These are phyloP conservation scores for Primulina tabacum DNA, from an alignment of 257 asterid species.

Conservation along the genomic window DNA sequence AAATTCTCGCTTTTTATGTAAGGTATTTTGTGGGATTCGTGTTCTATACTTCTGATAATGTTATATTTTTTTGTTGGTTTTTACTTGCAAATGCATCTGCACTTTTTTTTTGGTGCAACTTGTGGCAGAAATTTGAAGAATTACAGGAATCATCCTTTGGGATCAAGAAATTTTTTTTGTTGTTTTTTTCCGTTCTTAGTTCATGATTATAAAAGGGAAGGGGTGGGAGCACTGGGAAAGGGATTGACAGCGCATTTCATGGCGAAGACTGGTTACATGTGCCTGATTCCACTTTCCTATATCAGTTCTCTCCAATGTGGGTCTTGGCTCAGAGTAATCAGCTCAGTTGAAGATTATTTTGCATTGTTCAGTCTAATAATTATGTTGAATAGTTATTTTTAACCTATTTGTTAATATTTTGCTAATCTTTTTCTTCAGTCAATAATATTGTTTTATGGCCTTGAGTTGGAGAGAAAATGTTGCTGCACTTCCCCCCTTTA, in stretches of 20 bases:
- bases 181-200: neutral
- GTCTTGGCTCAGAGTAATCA: constrained; percentile 4
- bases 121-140: neutral
- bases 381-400: neutral
- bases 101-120: neutral
- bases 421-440: neutral
- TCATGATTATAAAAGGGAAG: no score
- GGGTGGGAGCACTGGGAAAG: neutral
- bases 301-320: neutral
- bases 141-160: neutral
- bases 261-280: neutral
- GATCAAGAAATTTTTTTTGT: neutral
- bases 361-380: neutral
- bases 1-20: no score
- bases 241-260: neutral
- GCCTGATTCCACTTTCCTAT: neutral
- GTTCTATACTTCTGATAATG: no score
- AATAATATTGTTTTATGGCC: neutral
- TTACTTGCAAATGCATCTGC: no score
- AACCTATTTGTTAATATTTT: neutral
- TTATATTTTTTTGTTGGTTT: no score
- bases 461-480: neutral
- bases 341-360: neutral
- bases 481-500: neutral
- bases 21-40: no score